Base-by-base conservation (phyloP, 371 early-diverging fungal genomes). In the Mucor lusitanicus region DNA sequence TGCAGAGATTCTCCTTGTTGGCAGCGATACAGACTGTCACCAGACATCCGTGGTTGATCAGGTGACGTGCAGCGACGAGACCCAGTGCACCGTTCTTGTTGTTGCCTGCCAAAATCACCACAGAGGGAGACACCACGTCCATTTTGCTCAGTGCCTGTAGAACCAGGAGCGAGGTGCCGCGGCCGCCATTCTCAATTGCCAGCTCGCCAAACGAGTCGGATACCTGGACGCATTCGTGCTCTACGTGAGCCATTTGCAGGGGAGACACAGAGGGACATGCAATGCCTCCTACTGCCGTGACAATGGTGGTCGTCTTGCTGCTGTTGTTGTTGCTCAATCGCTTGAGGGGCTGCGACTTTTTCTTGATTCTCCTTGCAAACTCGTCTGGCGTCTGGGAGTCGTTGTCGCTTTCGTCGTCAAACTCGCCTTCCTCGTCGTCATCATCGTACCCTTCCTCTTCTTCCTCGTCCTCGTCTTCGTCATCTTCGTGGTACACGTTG, bases 41-140 rank as follows among this genome's bases (percentile, higher is more conserved):
- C 8, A 80, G 68, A 65, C 87, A 90, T 27, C 92, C 92, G 68
- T 88, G 92, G 69, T 92, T 91, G 17, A 87, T 78, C 63, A 94
- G 74, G 71, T 92, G 92, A 7, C 92, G 79, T 3, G 90, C 92
- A 6, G 90, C 86, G 33, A 84, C 83, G 3, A 93, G 70, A 0
- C 90, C 91, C 76, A 85, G 88, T 0, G 92, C 87, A 25, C 94
- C 95, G 27, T 82, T 83, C 46, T 86, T 85, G 71, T 87, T 90
- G 73, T 92, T 89, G 2, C 93, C 94, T 0, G 78, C 88, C 28
- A 95, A 75, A 30, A 94, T 81, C 3, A 91, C 83, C 21, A 93
- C 83, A 2, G 85, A 65, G 1, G 92, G 90, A n/a, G 89, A 90
- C 27, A 83, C 81, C 7, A 86, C 82, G 21, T 85, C 82, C 64